These are phyloP conservation scores for Amesomyces nigricolor DNA, from an alignment of 2,329 filamentous ascomycete species.

Conservation along the genomic window DNA sequence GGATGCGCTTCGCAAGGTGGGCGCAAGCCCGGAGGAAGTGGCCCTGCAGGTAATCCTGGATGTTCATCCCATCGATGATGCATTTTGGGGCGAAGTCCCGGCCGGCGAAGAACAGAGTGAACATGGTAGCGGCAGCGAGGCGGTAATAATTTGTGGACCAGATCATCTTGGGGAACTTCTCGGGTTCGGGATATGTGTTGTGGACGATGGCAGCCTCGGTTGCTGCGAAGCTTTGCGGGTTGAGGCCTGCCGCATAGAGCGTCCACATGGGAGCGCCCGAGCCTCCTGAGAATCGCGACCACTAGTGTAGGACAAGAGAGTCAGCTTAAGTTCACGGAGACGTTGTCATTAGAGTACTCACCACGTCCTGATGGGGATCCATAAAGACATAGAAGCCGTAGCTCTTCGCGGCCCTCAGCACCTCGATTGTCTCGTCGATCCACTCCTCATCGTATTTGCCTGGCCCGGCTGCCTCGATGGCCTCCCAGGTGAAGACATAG, in stretches of 20 bases:
- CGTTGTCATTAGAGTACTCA: slow-evolving; percentile 39
- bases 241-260: slow-evolving; percentile 84
- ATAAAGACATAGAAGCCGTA: slow-evolving; percentile 97
- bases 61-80: slow-evolving; percentile 89
- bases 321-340: slow-evolving; percentile 7
- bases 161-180: slow-evolving; percentile 94
- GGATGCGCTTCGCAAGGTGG: slow-evolving; percentile 76
- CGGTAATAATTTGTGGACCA: slow-evolving; percentile 97
- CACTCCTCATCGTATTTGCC: slow-evolving; percentile 91
- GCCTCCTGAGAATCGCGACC: slow-evolving; percentile 90
- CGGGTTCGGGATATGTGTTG: slow-evolving; percentile 82
- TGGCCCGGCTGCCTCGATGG: slow-evolving; percentile 88
- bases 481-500: slow-evolving; percentile 98
- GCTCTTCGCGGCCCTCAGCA: slow-evolving; percentile 75
- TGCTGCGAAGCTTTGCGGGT: slow-evolving; percentile 75
- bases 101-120: slow-evolving; percentile 89
- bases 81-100: slow-evolving; percentile 92
- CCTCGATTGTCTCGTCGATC: slow-evolving; percentile 82
- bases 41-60: slow-evolving; percentile 86
- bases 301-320: slow-evolving; percentile 42
- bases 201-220: slow-evolving; percentile 93
- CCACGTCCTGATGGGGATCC: slow-evolving; percentile 97
- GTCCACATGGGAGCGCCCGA: slow-evolving; percentile 98
- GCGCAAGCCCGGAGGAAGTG: slow-evolving; percentile 78
- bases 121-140: slow-evolving; percentile 81